Conservation (phyloP, 2,329 filamentous ascomycete genomes). For the Xylariales sp. region DNA sequence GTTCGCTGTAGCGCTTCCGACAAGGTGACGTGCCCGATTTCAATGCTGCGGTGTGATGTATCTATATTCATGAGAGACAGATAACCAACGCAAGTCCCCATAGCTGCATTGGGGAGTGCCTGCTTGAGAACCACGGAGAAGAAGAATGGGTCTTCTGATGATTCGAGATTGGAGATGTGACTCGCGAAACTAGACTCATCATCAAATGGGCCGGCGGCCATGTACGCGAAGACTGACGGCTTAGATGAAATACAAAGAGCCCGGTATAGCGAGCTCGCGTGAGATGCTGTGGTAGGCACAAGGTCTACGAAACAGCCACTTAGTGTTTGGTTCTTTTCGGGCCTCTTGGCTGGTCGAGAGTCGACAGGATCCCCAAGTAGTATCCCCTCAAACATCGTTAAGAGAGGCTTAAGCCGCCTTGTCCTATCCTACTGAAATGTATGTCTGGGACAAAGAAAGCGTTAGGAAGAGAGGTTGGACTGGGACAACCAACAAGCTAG, state of each 20-base stretch:
- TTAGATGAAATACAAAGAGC: slow-evolving; percentile 3
- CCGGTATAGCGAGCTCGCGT: slow-evolving; percentile 4
- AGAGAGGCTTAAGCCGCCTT: background rate
- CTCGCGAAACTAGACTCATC: slow-evolving; percentile 14
- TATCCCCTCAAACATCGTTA: background rate
- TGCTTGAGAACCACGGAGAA: slow-evolving; percentile 18
- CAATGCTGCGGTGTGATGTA: slow-evolving; percentile 43
- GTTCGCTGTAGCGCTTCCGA: slow-evolving; percentile 47
- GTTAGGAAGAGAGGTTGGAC: background rate
- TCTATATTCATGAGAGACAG: slow-evolving; percentile 38
- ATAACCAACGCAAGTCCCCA: slow-evolving; percentile 16
- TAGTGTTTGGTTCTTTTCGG: background rate
- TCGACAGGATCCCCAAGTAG: slow-evolving; percentile 4
- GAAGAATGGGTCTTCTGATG: slow-evolving; percentile 15
- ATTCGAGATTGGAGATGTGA: slow-evolving; percentile 10
- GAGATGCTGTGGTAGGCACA: slow-evolving; percentile 1
- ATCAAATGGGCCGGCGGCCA: slow-evolving; percentile 18
- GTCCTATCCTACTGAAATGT: no score
- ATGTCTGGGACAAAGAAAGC: no score
- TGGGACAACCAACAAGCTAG: no score
- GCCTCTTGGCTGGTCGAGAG: slow-evolving; percentile 1
- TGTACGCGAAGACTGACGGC: slow-evolving; percentile 13
- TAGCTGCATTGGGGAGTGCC: slow-evolving; percentile 5
- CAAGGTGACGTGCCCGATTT: slow-evolving; percentile 54
- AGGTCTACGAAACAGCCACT: slow-evolving; percentile 1